A percentile compares a stretch with the other conserved stretches of the same genome.
Evolutionary conservation across 2,329 filamentous ascomycete genomes (phyloP).

Genomic region (Chaetomium strumarium): DNA sequence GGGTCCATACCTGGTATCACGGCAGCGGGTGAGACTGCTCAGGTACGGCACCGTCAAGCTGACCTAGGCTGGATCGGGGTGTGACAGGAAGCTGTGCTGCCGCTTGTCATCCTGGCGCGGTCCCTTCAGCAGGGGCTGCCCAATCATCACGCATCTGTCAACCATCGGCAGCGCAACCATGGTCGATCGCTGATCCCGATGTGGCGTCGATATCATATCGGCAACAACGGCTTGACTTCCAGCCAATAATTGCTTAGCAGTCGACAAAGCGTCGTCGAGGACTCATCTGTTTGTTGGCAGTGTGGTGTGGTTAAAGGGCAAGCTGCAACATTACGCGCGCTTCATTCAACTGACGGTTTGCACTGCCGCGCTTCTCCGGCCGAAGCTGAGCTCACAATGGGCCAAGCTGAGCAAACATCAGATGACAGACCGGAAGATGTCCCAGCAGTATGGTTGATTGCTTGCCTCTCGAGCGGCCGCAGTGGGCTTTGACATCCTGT

Average conservation of each 20-base stretch:
- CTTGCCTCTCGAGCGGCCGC: neutral
- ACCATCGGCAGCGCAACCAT: neutral
- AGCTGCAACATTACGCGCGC: neutral
- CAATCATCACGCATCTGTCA: too few species aligned
- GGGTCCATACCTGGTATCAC: neutral
- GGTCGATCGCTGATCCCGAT: slow-evolving; percentile 6
- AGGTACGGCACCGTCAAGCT: slow-evolving; percentile 9
- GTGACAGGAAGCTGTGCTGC: slow-evolving; percentile 16
- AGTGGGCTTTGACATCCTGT: neutral
- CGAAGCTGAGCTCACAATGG: neutral
- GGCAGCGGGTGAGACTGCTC: slow-evolving; percentile 5
- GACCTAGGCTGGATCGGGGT: slow-evolving; percentile 14
- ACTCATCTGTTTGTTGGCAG: neutral
- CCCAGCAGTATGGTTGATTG: slow-evolving; percentile 8
- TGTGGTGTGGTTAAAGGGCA: neutral
- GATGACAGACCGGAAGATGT: neutral
- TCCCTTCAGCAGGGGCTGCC: too few species aligned
- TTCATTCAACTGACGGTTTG: neutral
- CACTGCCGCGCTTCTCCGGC: neutral
- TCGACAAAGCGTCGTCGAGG: too few species aligned
- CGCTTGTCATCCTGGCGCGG: neutral
- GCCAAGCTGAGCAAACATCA: neutral
- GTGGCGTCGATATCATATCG: neutral
- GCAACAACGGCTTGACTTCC: neutral
- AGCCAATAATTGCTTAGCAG: neutral